Evolutionary conservation across 2,329 filamentous ascomycete genomes (phyloP).

Genomic region (Pseudogymnoascus verrucosus): DNA sequence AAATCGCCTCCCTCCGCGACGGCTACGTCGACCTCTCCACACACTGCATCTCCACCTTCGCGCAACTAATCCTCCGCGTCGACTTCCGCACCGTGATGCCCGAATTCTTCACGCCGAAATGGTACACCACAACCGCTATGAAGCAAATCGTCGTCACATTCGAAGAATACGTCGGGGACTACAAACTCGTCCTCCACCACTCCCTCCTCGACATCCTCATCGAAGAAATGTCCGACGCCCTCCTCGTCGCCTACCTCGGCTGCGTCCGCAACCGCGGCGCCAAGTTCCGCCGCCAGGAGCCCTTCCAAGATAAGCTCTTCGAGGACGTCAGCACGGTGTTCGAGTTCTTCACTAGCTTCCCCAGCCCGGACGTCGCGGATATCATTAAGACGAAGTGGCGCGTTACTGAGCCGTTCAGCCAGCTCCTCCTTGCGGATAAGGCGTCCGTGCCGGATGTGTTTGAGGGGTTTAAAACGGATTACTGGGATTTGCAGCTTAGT

Average conservation of each 20-base stretch:
- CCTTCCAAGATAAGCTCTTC: constrained; percentile 87
- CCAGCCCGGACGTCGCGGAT: constrained; percentile 59
- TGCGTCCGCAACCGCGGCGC: constrained; percentile 82
- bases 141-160: constrained; percentile 92
- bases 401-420: constrained; percentile 75
- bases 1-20: constrained; percentile 70
- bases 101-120: constrained; percentile 83
- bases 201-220: constrained; percentile 85
- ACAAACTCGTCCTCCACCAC: constrained; percentile 74
- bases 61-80: constrained; percentile 76
- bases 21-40: constrained; percentile 93
- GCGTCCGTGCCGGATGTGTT: constrained; percentile 69
- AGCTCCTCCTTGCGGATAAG: constrained; percentile 70
- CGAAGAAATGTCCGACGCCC: constrained; percentile 86
- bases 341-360: constrained; percentile 66
- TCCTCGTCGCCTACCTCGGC: constrained; percentile 77
- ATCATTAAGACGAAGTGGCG: constrained; percentile 88
- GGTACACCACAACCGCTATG: constrained; percentile 83
- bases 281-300: constrained; percentile 79
- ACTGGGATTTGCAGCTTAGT: constrained; percentile 89
- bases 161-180: constrained; percentile 89
- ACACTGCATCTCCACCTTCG: constrained; percentile 84
- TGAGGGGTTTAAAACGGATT: constrained; percentile 71
- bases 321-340: constrained; percentile 89
- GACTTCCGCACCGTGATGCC: constrained; percentile 79